Base-by-base conservation (phyloP, 1,139 yeast genomes). In the Hyphopichia buzzinii region DNA sequence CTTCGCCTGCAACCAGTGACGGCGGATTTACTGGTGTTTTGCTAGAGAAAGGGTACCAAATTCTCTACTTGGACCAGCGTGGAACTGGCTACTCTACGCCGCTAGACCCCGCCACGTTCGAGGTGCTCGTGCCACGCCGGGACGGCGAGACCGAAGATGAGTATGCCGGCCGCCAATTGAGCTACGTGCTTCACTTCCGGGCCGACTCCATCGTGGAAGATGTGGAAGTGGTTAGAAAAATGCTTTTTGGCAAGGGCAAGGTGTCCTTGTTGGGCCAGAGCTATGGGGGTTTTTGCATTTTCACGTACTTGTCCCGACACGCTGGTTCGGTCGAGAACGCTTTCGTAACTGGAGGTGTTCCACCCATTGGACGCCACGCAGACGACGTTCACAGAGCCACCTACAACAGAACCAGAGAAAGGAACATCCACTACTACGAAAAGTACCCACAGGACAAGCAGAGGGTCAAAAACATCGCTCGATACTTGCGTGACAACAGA, bases 221-320 rank as follows among this genome's bases (percentile, higher is more conserved):
- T 47, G 62, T 72, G 36, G 83, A 78, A 44, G 21, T 39, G 5
- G 67, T 77, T 30, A 55, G 82, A 36, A 43, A 44, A 13, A 42
- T 46, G 1, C 56, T 77, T 33, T 42, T 72, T 12, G 67, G 64
- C 1, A 25, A 34, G 3, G 48, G 46, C 8, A 68, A 71, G 50
- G 74, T 81, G 81, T 64, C 79, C 2, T 43, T 77, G 16, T 49
- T 72, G 31, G 84, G 84, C 5, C 83, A 77, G 47, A 72, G 79
- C 1, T 77, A 67, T 45, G 84, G 83, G 5, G 83, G 84, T 0
- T 78, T 77, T 46, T 64, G 75, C 39, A 55, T 67, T 17, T 64
- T 74, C 42, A 68, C 77, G 1, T 78, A 78, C 50, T 55, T 75
- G 23, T 75, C 82, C 1, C 58, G 59, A 35, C 69, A 56, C 43